A percentile compares a stretch with the other conserved stretches of the same genome.
These are phyloP conservation scores for Tillandsia leiboldiana DNA, from an alignment of 176 grass and related monocot genomes.

Conservation along the genomic window DNA sequence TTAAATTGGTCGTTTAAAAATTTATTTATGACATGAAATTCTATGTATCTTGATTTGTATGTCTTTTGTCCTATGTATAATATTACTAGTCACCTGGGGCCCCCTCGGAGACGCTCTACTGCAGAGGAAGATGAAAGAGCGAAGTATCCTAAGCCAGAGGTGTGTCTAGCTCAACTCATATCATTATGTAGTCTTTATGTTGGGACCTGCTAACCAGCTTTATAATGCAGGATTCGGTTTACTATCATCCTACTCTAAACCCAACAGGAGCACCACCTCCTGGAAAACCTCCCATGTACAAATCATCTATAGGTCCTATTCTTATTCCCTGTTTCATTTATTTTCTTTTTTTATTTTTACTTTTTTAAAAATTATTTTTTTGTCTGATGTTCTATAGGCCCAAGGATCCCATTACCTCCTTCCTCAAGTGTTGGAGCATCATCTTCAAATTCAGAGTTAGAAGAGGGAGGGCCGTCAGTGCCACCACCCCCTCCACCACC, in stretches of 20 bases:
- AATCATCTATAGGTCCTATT: conserved; percentile 66
- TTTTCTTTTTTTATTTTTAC: conserved; percentile 6
- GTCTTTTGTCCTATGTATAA: conserved; percentile 29
- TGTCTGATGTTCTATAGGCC: conserved; percentile 34
- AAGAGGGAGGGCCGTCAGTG: conserved; percentile 57
- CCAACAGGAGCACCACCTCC: conserved; percentile 83
- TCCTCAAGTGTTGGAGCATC: conserved; percentile 41
- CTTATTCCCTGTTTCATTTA: conserved; percentile 6
- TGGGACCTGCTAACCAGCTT: conserved; percentile 20
- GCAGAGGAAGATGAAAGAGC: conserved; percentile 71
- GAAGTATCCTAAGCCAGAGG: conserved; percentile 73
- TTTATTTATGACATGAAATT: not conserved
- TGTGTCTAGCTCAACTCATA: conserved; percentile 21
- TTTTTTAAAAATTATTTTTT: conserved; percentile 11
- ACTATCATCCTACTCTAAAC: conserved; percentile 81
- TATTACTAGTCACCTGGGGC: conserved; percentile 66
- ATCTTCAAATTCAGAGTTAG: conserved; percentile 54
- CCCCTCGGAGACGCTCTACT: conserved; percentile 58
- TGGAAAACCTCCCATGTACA: conserved; percentile 93
- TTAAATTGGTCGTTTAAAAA: not conserved
- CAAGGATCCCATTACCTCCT: conserved; percentile 56
- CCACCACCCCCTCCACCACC: conserved; percentile 62
- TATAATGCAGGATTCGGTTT: conserved; percentile 63
- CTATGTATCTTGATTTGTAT: not conserved
- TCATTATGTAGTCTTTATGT: conserved; percentile 4